Evolutionary conservation across 2,329 filamentous ascomycete species (phyloP), one percentile per base, ranked within the genome.

Genomic region (Pestalotiopsis sp.): DNA sequence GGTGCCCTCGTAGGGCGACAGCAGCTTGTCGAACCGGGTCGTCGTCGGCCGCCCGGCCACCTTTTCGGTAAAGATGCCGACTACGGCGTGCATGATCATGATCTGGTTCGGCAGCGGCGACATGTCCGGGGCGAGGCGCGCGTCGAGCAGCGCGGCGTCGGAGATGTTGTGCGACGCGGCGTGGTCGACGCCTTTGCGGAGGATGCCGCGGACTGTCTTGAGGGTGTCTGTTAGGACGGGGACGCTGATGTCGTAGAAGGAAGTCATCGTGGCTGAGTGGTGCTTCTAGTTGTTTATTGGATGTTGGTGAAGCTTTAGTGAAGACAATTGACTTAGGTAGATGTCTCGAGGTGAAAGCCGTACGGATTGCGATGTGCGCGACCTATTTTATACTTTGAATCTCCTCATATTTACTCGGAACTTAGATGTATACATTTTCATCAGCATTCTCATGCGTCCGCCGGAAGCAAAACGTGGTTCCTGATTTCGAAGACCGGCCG

Each of bases 91-190:
- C 36, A 65, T 70, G 63, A 77, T 70, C 73, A 74, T 68, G 68
- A 83, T 75, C 73, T 84, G 82, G 75, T 80, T 80, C 69, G 63
- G 72, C 62, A 84, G 75, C 67, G 80, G 79, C 2, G 80, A 74
- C 82, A 84, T 84, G 80, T 84, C 81, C 4, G 75, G 72, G 72
- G 73, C 60, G 66, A 83, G 73, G 61, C 73, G 75, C 49, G 78
- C 77, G 11, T 72, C 65, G 69, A 76, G 72, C 68, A 82, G 70
- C 25, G 66, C 70, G 4, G 62, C 36, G 61, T 52, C 38, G 36
- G 52, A 57, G 2, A 61, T 61, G 63, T 58, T 58, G 63, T 74
- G 70, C 38, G 75, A 72, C 57, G 75, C 75, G 70, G 78, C 69
- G 41, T 77, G 74, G 3, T 72, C 58, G 62, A 78, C 76, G 70